These are phyloP conservation scores for Parathielavia hyrcaniae DNA, from an alignment of 495 filamentous ascomycete genomes.

Conservation along the genomic window DNA sequence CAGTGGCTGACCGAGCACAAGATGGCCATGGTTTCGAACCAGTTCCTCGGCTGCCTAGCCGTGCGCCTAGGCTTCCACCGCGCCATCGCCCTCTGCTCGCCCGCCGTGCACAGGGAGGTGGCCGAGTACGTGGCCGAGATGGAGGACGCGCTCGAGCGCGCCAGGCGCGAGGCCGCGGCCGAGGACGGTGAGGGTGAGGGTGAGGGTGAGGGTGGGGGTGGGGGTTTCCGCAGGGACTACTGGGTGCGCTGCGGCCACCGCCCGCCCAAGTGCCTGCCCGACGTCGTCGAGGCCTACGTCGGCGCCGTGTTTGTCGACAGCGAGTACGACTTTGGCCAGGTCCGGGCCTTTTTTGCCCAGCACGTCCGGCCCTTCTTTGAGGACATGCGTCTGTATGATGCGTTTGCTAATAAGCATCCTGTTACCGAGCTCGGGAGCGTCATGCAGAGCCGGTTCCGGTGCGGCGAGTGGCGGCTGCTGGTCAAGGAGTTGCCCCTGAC, in stretches of 20 bases:
- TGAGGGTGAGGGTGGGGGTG: slow-evolving; percentile 40
- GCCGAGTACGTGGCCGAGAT: slow-evolving; percentile 64
- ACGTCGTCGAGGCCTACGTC: slow-evolving; percentile 84
- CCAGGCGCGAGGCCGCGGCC: slow-evolving; percentile 38
- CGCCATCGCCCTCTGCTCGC: slow-evolving; percentile 59
- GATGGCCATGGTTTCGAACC: slow-evolving; percentile 99
- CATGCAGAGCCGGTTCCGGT: slow-evolving; percentile 44
- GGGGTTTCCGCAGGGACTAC: slow-evolving; percentile 68
- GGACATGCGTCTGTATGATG: slow-evolving; percentile 85
- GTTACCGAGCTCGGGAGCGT: slow-evolving; percentile 44
- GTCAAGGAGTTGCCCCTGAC: slow-evolving; percentile 15
- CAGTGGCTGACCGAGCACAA: slow-evolving; percentile 99
- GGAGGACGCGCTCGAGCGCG: slow-evolving; percentile 45
- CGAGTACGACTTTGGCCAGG: slow-evolving; percentile 63
- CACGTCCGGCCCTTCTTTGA: slow-evolving; percentile 73
- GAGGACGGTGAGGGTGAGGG: slow-evolving; percentile 17
- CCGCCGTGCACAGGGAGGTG: slow-evolving; percentile 56
- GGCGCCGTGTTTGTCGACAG: slow-evolving; percentile 92
- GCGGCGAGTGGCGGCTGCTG: slow-evolving; percentile 41
- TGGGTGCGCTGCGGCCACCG: slow-evolving; percentile 64
- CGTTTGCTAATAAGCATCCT: slow-evolving; percentile 83
- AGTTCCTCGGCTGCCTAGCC: slow-evolving; percentile 78
- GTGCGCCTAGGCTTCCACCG: slow-evolving; percentile 70
- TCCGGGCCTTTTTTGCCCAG: slow-evolving; percentile 68
- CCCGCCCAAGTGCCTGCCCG: slow-evolving; percentile 82